These are phyloP conservation scores for Solanum chmielewskii DNA, from an alignment of 257 asterid species.

Conservation along the genomic window DNA sequence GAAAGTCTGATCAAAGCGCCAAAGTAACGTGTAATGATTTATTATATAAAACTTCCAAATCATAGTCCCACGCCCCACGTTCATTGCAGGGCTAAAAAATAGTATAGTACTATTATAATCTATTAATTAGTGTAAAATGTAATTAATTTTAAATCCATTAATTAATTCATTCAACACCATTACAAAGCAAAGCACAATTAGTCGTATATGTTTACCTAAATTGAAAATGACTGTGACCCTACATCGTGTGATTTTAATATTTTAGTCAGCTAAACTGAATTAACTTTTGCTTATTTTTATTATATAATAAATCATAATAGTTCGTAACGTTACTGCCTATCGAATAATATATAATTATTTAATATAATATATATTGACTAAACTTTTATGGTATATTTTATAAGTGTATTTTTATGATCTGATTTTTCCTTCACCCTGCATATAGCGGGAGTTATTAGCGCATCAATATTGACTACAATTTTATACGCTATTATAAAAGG, in stretches of 20 bases:
- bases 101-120: neutral
- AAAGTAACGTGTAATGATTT: neutral
- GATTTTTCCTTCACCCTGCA: too few species aligned
- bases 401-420: too few species aligned
- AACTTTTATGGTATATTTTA: neutral
- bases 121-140: neutral
- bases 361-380: neutral
- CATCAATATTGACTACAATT: too few species aligned
- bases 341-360: neutral
- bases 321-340: neutral
- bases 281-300: neutral
- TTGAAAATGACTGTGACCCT: neutral
- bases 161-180: neutral
- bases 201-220: neutral
- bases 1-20: neutral
- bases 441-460: too few species aligned
- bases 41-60: neutral
- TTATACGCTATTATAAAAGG: too few species aligned
- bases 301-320: neutral
- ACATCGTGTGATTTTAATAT: neutral
- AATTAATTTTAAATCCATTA: neutral
- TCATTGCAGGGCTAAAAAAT: neutral
- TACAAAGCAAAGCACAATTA: neutral
- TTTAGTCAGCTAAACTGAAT: neutral
- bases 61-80: neutral